Conservation (phyloP, 2,329 filamentous ascomycete species). For the Zarea fungicola region DNA sequence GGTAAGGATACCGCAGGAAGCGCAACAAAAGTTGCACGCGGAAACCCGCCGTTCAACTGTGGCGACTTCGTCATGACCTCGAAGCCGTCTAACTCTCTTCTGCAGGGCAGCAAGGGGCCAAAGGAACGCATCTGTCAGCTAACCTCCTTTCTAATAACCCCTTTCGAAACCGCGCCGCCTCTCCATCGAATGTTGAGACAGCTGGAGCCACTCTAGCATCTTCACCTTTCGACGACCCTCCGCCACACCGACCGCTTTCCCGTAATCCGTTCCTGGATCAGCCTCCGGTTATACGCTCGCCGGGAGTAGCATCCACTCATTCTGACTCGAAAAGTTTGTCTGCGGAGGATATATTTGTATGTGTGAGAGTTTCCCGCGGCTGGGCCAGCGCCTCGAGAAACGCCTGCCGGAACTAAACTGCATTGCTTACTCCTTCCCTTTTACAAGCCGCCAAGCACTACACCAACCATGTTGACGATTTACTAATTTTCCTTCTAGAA, state of each 20-base stretch:
- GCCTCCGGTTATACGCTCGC: conserved; percentile 36
- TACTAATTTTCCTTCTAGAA: no score
- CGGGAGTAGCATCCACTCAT: conserved; percentile 45
- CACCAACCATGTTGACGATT: no score
- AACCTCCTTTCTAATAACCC: conserved; percentile 79
- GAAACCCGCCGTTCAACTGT: conserved; percentile 6
- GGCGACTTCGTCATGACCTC: conserved; percentile 1
- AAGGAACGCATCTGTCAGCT: conserved; percentile 15
- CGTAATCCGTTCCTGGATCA: conserved; percentile 72
- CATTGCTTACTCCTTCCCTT: not conserved
- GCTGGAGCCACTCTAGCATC: conserved; percentile 34
- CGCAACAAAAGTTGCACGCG: not conserved
- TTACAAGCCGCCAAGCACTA: not conserved
- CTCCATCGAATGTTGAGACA: conserved; percentile 41
- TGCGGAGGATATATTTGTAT: conserved; percentile 71
- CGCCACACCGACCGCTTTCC: conserved; percentile 55
- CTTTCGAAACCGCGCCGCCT: conserved; percentile 67
- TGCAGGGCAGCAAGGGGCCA: conserved; percentile 8
- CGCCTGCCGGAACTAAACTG: not conserved
- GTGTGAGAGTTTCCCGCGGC: conserved; percentile 33
- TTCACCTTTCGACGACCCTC: conserved; percentile 56
- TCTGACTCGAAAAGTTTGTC: conserved; percentile 44
- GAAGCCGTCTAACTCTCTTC: conserved; percentile 3
- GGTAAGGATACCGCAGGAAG: not conserved
- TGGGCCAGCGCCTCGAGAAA: not conserved